These are phyloP conservation scores for Rubroboletus pulcherrimus DNA, from an alignment of 768 basidiomycete species.

Conservation along the genomic window DNA sequence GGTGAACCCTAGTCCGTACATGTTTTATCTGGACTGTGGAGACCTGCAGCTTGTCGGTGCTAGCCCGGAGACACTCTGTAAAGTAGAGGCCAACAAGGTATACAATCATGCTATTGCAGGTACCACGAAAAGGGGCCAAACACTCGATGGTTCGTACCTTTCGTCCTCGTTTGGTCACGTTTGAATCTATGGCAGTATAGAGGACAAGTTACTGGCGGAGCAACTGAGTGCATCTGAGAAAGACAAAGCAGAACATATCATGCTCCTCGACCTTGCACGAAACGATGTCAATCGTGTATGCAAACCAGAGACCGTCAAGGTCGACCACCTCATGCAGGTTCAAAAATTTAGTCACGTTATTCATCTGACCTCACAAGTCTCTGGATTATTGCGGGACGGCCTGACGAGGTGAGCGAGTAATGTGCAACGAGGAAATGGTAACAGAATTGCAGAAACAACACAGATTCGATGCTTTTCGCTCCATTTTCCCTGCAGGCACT, in stretches of 20 bases:
- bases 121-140: slow-evolving; percentile 84
- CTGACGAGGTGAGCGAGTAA: slow-evolving; percentile 62
- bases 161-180: not conserved
- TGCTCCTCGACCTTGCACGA: slow-evolving; percentile 96
- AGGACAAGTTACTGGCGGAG: slow-evolving; percentile 79
- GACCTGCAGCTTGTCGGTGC: slow-evolving; percentile 96
- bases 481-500: slow-evolving; percentile 98
- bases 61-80: slow-evolving; percentile 96
- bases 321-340: slow-evolving; percentile 89
- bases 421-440: not conserved
- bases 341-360: slow-evolving; percentile 99
- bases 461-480: slow-evolving; percentile 97
- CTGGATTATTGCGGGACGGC: slow-evolving; percentile 77
- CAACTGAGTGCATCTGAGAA: slow-evolving; percentile 83
- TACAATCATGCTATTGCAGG: slow-evolving; percentile 98
- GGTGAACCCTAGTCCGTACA: slow-evolving; percentile 97
- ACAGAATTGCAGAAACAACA: not conserved
- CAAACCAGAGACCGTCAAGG: slow-evolving; percentile 90
- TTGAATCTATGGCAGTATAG: slow-evolving; percentile 40
- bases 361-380: slow-evolving; percentile 93
- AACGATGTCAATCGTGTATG: slow-evolving; percentile 99
- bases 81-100: slow-evolving; percentile 87
- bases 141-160: slow-evolving; percentile 64
- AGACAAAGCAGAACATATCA: slow-evolving; percentile 96
- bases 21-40: slow-evolving; percentile 96